These are phyloP conservation scores for Chrysoporthe austroafricana DNA, from an alignment of 2,329 filamentous ascomycete genomes.

Conservation along the genomic window DNA sequence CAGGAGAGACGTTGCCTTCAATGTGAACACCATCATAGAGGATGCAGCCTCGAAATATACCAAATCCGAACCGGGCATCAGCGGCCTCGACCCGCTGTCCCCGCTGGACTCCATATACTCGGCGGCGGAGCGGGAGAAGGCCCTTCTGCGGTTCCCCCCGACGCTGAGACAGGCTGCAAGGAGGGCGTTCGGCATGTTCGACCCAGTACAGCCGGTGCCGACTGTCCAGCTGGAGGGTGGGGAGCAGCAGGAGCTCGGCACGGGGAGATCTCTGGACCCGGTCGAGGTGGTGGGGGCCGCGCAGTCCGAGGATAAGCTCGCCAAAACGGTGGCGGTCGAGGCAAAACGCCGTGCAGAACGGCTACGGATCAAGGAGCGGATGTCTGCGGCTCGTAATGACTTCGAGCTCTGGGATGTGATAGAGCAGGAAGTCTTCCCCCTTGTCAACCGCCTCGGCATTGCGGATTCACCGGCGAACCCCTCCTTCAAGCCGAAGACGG, in stretches of 20 bases:
- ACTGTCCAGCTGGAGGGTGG: slow-evolving; percentile 25
- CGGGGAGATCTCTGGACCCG: not conserved
- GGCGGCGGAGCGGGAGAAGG: slow-evolving; percentile 39
- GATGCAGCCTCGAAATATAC: slow-evolving; percentile 32
- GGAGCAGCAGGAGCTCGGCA: not conserved
- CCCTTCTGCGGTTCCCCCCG: slow-evolving; percentile 45
- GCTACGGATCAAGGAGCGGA: slow-evolving; percentile 54
- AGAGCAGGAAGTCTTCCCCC: slow-evolving; percentile 67
- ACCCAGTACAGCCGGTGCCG: slow-evolving; percentile 25
- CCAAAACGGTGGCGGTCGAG: slow-evolving; percentile 44
- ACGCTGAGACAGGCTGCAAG: slow-evolving; percentile 45
- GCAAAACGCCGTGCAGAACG: slow-evolving; percentile 50
- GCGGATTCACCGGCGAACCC: slow-evolving; percentile 33
- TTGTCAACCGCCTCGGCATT: slow-evolving; percentile 61
- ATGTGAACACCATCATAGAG: slow-evolving; percentile 35
- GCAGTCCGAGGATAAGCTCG: slow-evolving; percentile 26
- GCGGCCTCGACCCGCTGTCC: slow-evolving; percentile 28
- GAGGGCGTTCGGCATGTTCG: slow-evolving; percentile 42
- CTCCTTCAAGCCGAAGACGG: slow-evolving; percentile 5
- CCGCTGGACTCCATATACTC: slow-evolving; percentile 31
- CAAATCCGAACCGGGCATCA: slow-evolving; percentile 16
- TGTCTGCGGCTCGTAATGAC: slow-evolving; percentile 63
- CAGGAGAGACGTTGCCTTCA: slow-evolving; percentile 26
- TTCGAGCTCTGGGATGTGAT: slow-evolving; percentile 69
- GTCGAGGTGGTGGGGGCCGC: slow-evolving; percentile 36